phyloP scores from a whole-genome alignment of 2,329 filamentous ascomycete species.

The Hypocrella siamensis region DNA sequence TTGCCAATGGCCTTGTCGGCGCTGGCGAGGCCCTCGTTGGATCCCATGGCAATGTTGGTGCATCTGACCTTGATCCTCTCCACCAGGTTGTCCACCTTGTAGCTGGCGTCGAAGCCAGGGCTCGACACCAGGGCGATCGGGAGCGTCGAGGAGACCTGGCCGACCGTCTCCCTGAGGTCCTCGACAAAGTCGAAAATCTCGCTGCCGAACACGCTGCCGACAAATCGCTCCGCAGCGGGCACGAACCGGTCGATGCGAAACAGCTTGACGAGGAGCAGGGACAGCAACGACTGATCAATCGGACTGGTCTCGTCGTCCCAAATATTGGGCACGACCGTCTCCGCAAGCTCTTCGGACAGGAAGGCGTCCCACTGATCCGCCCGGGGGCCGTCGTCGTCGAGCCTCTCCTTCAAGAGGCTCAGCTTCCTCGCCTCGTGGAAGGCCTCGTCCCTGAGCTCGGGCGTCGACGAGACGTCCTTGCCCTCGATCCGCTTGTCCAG shows the following conservation, averaged over 20 bases:
- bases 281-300: slow-evolving; percentile 62
- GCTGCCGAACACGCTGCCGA: slow-evolving; percentile 68
- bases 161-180: slow-evolving; percentile 72
- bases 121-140: slow-evolving; percentile 89
- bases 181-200: slow-evolving; percentile 71
- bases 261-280: slow-evolving; percentile 82
- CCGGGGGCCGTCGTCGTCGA: slow-evolving; percentile 48
- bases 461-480: slow-evolving; percentile 59
- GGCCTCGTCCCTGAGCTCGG: slow-evolving; percentile 48
- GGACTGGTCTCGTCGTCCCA: slow-evolving; percentile 49
- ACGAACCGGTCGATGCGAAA: slow-evolving; percentile 94
- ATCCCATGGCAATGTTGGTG: slow-evolving; percentile 98
- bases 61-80: slow-evolving; percentile 69
- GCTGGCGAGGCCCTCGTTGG: slow-evolving; percentile 79
- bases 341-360: slow-evolving; percentile 70
- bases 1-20: slow-evolving; percentile 93
- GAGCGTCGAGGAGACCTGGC: slow-evolving; percentile 66
- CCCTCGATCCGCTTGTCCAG: slow-evolving; percentile 65
- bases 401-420: slow-evolving; percentile 53
- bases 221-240: slow-evolving; percentile 82
- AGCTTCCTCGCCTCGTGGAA: slow-evolving; percentile 55
- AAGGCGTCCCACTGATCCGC: slow-evolving; percentile 64
- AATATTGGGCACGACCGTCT: slow-evolving; percentile 63
- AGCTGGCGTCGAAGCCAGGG: slow-evolving; percentile 93
- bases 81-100: slow-evolving; percentile 94